Base-by-base conservation (phyloP, 2,329 filamentous ascomycete genomes). In the Colletotrichum sojae region DNA sequence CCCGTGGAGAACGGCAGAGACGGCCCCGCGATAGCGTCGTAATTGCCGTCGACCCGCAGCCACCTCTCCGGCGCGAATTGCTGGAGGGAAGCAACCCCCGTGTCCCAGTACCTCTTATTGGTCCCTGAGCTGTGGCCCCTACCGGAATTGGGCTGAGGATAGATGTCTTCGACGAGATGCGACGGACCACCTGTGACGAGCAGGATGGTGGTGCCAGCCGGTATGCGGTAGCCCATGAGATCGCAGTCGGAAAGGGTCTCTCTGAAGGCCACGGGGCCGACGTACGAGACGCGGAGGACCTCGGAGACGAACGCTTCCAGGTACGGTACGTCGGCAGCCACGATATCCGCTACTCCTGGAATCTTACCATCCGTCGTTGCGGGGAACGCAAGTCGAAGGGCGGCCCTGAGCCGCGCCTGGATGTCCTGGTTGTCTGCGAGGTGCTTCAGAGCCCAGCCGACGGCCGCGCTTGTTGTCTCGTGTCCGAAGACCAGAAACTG, bases 1-100 rank as follows among this genome's bases (percentile, higher is more conserved):
- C 31, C 53, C 0, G 27, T 55, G 4, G 53, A 40, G n/a, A 55
- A 55, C 31, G 53, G 53, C 27, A 55, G 39, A 20, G 53, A 55
- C 40, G 53, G 53, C 18, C 53, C 53, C 8, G 31, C 16, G 15
- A 55, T 55, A 5, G 53, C 53, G 15, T 39, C 39, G n/a, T 20
- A 55, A 16, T n/a, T 55, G 36, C 53, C 27, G 18, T 55, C 31
- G 16, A 31, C 18, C n/a, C 53, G 27, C 18, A 40, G 12, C 31
- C 53, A 55, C 22, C 31, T 39, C 5, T 55, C 53, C 3, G 53
- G 31, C 27, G 15, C n/a, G 18, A 40, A 40, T 36, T 40, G 53
- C 18, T 22, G n/a, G 3, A 55, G 12, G 1, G 53, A 18, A 13
- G 53, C 16, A 22, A 40, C 36, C 13, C 22, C 15, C 12, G 36